Conservation (phyloP, 768 basidiomycete genomes). For the Phallus indusiatus region DNA sequence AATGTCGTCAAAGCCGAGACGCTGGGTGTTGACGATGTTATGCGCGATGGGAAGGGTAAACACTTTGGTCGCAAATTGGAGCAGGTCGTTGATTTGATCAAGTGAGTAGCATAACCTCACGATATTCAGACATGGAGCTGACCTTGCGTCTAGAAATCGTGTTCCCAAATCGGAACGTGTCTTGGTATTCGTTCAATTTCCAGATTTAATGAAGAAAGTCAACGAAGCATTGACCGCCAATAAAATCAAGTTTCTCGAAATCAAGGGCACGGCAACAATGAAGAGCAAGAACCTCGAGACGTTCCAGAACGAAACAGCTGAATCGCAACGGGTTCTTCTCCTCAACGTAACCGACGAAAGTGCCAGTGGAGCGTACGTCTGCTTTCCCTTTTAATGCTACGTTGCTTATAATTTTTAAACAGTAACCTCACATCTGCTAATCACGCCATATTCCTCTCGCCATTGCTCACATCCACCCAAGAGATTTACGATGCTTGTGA, state of each 20-base stretch:
- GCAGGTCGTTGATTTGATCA: slow-evolving; percentile 64
- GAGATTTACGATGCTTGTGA: slow-evolving; percentile 80
- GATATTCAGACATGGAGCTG: neutral
- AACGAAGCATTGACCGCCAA: slow-evolving; percentile 68
- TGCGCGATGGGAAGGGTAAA: slow-evolving; percentile 59
- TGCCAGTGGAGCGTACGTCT: slow-evolving; percentile 63
- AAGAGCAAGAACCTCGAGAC: slow-evolving; percentile 77
- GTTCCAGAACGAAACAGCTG: slow-evolving; percentile 75
- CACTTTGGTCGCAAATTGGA: slow-evolving; percentile 82
- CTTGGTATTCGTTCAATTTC: slow-evolving; percentile 94
- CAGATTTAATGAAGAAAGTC: slow-evolving; percentile 86
- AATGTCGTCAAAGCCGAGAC: slow-evolving; percentile 78
- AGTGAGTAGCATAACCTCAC: slow-evolving; percentile 36
- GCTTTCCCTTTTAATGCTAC: neutral
- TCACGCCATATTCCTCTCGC: slow-evolving; percentile 91
- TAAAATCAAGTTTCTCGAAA: slow-evolving; percentile 68
- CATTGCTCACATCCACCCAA: slow-evolving; percentile 71
- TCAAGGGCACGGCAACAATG: slow-evolving; percentile 64
- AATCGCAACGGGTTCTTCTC: slow-evolving; percentile 58
- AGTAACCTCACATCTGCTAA: slow-evolving; percentile 85
- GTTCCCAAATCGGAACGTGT: slow-evolving; percentile 73
- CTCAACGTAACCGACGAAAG: slow-evolving; percentile 93
- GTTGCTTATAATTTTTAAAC: neutral
- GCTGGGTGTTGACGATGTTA: slow-evolving; percentile 70
- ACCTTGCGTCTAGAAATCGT: slow-evolving; percentile 36